Evolutionary conservation across 129 eudicot genomes (phyloP), one percentile per base, ranked within the genome.

Genomic region (Artemisia tridentata): DNA sequence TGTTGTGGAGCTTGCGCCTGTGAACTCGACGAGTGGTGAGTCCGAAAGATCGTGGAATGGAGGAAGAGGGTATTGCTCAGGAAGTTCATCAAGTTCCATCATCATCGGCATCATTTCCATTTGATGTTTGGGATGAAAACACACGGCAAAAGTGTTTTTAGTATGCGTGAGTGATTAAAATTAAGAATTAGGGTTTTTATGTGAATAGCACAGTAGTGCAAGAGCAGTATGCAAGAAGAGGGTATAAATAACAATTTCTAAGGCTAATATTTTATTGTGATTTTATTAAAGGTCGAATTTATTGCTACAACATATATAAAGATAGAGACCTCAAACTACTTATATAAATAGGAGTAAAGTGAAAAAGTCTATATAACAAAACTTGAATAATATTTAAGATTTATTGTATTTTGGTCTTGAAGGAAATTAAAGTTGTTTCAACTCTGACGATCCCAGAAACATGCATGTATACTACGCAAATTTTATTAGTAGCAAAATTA

Each of bases 51-150:
- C 62, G 19, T 80, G 84, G 72, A 63, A 74, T 47, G 84, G 80
- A n/a, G n/a, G n/a, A 65, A 71, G 71, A 23, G 80, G 72, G 25
- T 70, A 51, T 52, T 67, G 80, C 27, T 80, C 77, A 1, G 77
- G 73, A 31, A 61, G 80, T 15, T 80, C 75, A 25, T 75, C 78
- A 0, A 70, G 80, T 53, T 80, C 77, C 84, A 80, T 70, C 73
- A 75, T 75, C 70, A 69, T 80, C 1, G 65, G 71, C 74, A 80
- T 80, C 76, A 70, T 63, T 61, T 80, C 84, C 84, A 80, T 79
- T 52, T 78, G 64, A 48, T 57, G 0, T 60, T 63, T 78, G 23
- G 69, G 16, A 52, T 67, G 54, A 5, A 18, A 56, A 21, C 57
- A 9, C 31, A 53, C 11, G 49, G 20, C 11, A 23, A 43, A n/a